These are phyloP conservation scores for Xylaria sp. DNA, from an alignment of 2,329 filamentous ascomycete genomes.

Conservation along the genomic window DNA sequence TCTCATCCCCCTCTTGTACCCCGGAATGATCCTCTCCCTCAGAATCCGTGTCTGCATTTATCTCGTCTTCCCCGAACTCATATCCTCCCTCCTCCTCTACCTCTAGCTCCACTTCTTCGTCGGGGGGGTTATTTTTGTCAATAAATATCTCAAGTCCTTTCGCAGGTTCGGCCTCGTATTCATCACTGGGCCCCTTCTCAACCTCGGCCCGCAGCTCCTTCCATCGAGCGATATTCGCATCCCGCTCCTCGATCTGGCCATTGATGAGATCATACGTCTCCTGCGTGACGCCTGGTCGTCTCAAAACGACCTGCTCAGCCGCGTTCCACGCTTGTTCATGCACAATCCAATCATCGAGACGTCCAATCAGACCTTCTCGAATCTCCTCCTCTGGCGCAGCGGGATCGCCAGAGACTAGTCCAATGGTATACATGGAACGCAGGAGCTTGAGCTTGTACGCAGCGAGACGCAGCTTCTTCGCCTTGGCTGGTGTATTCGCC, in stretches of 20 bases:
- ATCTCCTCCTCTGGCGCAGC: background rate
- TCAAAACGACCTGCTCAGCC: constrained; percentile 3
- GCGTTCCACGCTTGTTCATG: constrained; percentile 28
- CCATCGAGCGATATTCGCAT: constrained; percentile 14
- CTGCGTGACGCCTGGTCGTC: background rate
- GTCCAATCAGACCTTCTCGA: constrained; percentile 4
- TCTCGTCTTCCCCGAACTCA: background rate
- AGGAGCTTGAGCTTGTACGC: constrained; percentile 19
- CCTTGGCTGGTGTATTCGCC: background rate
- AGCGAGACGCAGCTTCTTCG: constrained; percentile 20
- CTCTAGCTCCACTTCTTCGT: background rate
- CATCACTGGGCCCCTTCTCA: background rate
- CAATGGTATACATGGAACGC: constrained; percentile 20
- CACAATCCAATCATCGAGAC: constrained; percentile 25
- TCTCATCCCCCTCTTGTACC: background rate
- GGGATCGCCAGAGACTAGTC: constrained; percentile 11
- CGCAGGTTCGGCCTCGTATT: background rate
- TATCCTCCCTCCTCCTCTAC: background rate
- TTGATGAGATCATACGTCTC: background rate
- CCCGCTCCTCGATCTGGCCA: background rate
- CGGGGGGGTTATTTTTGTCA: background rate
- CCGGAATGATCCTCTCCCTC: background rate
- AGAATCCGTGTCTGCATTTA: background rate
- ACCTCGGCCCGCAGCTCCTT: background rate
- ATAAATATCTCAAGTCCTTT: background rate